Evolutionary conservation across 345 rosid species (phyloP), one percentile per base, ranked within the genome.

Genomic region (Linum usitatissimum): DNA sequence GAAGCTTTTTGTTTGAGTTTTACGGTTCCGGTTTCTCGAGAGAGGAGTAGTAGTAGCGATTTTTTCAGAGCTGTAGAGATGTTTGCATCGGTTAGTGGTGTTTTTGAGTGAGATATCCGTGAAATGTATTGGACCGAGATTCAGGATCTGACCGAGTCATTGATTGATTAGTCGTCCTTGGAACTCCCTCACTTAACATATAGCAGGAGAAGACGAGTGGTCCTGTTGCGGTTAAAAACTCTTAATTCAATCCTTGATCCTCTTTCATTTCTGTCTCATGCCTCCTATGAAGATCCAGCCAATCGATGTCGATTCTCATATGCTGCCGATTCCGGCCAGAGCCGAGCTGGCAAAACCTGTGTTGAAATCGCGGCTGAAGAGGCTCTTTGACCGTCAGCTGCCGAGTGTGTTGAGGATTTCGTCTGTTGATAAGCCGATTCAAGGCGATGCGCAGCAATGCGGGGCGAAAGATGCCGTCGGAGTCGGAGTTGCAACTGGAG

Each of bases 241-340:
- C 19, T 23, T 9, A 57, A 57, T 5, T 10, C 60, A 19, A 19
- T 18, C 60, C 15, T 19, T 12, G 17, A 12, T 57, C 30, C 28
- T 23, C 28, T 57, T 19, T 23, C 60, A 45, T 45, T 13, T 30
- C 60, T 19, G 30, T 23, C 15, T 19, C 31, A 57, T 19, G 60
- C 60, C 60, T 57, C 31, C 68, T 5, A 73, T 68, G 72, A 73
- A 73, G 68, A 73, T 73, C 65, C 76, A 68, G 57, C 72, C 76
- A 7, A 68, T 73, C 48, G 76, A 73, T 65, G 49, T 68, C 18
- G 76, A 72, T 28, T 64, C 42, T 30, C 62, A 48, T 12, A 28
- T 58, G 42, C 40, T 7, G 55, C 21, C 28, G 53, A 39, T 49
- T 19, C 68, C 65, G 30, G 57, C 18, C 39, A 53, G 67, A 14